These are phyloP conservation scores for Kodamaea hsintzibuensis DNA, from an alignment of 805 yeast genomes.

Conservation along the genomic window DNA sequence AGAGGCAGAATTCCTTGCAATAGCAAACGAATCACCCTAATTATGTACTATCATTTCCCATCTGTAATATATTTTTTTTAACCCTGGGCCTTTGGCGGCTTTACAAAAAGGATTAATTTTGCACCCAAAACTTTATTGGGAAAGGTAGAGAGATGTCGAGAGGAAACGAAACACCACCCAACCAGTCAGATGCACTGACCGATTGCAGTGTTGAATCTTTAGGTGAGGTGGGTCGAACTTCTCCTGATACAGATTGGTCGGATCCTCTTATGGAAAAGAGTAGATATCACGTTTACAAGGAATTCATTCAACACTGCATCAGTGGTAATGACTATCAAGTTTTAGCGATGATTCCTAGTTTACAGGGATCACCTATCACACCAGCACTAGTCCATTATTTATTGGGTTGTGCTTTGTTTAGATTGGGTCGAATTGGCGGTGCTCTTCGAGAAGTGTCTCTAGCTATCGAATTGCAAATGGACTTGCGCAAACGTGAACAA, in stretches of 20 bases:
- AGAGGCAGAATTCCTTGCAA: conserved; percentile 14
- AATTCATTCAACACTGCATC: conserved; percentile 9
- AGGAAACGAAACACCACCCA: too few relatives aligned
- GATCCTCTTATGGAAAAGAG: neutral
- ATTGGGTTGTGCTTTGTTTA: conserved; percentile 17
- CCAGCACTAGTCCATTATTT: conserved; percentile 5
- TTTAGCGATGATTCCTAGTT: conserved; percentile 15
- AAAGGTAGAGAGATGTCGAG: neutral
- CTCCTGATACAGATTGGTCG: neutral
- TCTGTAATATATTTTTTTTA: neutral
- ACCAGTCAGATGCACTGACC: neutral
- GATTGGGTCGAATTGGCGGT: conserved; percentile 24
- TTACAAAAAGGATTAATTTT: conserved; percentile 1
- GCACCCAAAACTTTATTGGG: conserved; percentile 1
- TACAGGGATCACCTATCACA: neutral
- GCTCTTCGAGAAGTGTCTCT: conserved; percentile 27
- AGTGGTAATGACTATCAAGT: conserved; percentile 18
- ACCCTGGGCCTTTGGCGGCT: neutral
- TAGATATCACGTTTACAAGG: conserved; percentile 1
- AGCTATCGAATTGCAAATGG: conserved; percentile 24
- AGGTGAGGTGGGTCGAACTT: neutral
- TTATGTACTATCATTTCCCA: neutral
- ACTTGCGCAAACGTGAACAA: conserved; percentile 15
- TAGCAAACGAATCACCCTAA: conserved; percentile 14
- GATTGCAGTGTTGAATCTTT: neutral